Base-by-base conservation (phyloP, 2,329 filamentous ascomycete species). In the Fusarium pseudograminearum region DNA sequence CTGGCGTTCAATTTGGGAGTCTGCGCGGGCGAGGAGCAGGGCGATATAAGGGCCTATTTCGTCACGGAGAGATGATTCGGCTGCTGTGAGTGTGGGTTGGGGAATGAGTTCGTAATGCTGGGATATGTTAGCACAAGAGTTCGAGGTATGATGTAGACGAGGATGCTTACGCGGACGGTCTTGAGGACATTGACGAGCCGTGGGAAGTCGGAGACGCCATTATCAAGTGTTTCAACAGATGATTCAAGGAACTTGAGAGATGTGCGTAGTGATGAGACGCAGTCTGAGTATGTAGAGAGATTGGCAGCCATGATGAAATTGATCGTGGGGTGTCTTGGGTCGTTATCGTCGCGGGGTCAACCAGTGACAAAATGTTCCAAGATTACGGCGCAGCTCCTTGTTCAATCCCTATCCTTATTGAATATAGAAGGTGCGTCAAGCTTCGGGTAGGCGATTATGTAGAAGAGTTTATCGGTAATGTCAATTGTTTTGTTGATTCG, bases 21-120 rank as follows among this genome's bases (percentile, higher is more conserved):
- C 90, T n/a, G 94, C 93, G 71, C 94, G 90, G 67, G 90, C 87
- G 53, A 98, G 89, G 4, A 98, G 88, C 61, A 89, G 87, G 31
- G 90, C 84, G 69, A 97, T 92, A 78, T 93, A 94, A 11, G 94
- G 94, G n/a, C 91, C 90, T 72, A 97, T 96, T 78, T 97, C 94
- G 75, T 93, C 92, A 73, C 94, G 91, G 20, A 98, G 88, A 7
- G 93, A 90, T 71, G 92, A 86, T 80, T 98, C 94, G 33, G 94
- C 94, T 67, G 91, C 87, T 65, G 90, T 90, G 45, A 98, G 88
- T 53, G 92, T 92, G 15, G 91, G 89, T 78, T 97, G 93, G 18
- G 94, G 93, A 73, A 97, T 92, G 42, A 97, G 89, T 79, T 98
- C 94, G 81, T 97, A 98, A 82, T 97, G 94, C 91, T 97, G 66